These are phyloP conservation scores for Aegilops tauschii DNA, from an alignment of 176 grass and related monocot species.

Conservation along the genomic window DNA sequence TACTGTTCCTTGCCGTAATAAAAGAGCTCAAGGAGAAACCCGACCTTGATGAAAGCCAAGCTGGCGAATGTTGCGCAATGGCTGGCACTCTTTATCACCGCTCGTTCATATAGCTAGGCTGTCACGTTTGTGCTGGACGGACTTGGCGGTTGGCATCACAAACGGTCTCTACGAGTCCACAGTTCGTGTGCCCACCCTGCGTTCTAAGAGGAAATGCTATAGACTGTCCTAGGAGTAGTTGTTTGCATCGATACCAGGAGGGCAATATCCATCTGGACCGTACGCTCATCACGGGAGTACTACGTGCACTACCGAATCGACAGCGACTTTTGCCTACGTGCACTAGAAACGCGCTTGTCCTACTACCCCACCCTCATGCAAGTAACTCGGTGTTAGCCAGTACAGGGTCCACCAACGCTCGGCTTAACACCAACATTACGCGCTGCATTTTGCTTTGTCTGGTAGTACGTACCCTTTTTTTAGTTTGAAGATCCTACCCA, in stretches of 20 bases:
- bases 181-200: too few relatives aligned
- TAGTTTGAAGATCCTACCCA: too few relatives aligned
- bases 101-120: not conserved
- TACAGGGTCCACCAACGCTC: not conserved
- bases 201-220: too few relatives aligned
- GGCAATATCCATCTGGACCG: too few relatives aligned
- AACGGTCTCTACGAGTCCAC: too few relatives aligned
- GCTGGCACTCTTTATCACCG: not conserved
- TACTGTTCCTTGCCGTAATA: not conserved
- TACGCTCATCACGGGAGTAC: not conserved
- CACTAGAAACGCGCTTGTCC: not conserved
- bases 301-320: not conserved
- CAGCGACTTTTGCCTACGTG: not conserved
- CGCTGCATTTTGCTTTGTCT: too few relatives aligned
- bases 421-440: not conserved
- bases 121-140: not conserved
- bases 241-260: too few relatives aligned
- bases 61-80: not conserved
- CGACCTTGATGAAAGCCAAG: not conserved
- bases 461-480: too few relatives aligned
- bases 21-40: not conserved
- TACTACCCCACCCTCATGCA: too few relatives aligned
- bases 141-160: not conserved
- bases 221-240: too few relatives aligned
- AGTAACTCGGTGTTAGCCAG: too few relatives aligned